phyloP scores from a whole-genome alignment of 2,329 filamentous ascomycete genomes.

The Epichloe brachyelytri region DNA sequence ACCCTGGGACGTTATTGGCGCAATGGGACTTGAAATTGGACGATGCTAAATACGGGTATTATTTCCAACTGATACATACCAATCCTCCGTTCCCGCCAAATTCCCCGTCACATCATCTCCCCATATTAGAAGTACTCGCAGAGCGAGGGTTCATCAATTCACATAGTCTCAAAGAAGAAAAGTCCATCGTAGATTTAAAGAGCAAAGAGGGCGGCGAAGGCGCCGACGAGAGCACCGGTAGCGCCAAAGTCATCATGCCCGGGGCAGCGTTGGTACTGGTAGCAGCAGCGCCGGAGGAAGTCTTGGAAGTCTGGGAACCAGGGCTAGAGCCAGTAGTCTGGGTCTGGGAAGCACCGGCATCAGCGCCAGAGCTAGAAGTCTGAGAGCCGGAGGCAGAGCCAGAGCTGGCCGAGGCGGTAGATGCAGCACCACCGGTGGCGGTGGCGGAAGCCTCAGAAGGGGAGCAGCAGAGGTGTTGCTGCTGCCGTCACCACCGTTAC shows the following conservation, averaged over 20 bases:
- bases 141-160: background rate
- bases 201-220: conserved; percentile 36
- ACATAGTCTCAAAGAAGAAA: background rate
- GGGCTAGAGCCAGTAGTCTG: conserved; percentile 8
- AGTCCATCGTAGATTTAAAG: conserved; percentile 25
- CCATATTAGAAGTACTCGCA: background rate
- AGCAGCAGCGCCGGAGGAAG: background rate
- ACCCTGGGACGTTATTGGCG: background rate
- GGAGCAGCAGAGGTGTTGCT: conserved; percentile 14
- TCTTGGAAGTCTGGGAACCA: conserved; percentile 16
- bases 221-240: conserved; percentile 32
- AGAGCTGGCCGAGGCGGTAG: conserved; percentile 7
- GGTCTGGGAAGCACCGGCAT: conserved; percentile 10
- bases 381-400: conserved; percentile 14
- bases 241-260: conserved; percentile 13
- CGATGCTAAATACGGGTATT: background rate
- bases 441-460: conserved; percentile 10
- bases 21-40: background rate
- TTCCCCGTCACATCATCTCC: background rate
- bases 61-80: background rate
- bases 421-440: conserved; percentile 10
- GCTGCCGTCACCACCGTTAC: background rate
- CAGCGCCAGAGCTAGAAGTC: conserved; percentile 9
- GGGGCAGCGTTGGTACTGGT: background rate
- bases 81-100: background rate